Evolutionary conservation across 2,329 filamentous ascomycete genomes (phyloP).

Genomic region (Hypomyces perniciosus): DNA sequence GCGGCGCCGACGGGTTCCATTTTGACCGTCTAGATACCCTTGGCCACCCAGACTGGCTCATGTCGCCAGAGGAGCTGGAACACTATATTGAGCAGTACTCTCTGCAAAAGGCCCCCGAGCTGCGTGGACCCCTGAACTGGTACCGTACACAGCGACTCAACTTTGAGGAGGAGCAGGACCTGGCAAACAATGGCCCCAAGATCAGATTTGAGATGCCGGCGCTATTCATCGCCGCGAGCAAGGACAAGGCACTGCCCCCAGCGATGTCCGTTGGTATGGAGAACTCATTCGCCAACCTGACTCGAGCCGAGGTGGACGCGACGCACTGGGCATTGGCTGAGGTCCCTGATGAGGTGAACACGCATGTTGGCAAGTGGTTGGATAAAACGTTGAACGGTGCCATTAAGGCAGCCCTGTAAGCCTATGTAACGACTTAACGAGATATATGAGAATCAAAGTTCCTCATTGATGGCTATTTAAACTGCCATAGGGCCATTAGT

Average conservation of each 20-base stretch:
- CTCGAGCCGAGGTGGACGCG: conserved; percentile 57
- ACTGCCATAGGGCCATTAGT: neutral
- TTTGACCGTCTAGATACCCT: conserved; percentile 58
- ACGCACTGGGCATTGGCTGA: conserved; percentile 82
- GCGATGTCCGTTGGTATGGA: conserved; percentile 68
- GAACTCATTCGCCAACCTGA: conserved; percentile 57
- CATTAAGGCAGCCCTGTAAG: conserved; percentile 24
- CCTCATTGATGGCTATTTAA: neutral
- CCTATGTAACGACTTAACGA: neutral
- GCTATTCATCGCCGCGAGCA: conserved; percentile 67
- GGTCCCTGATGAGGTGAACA: conserved; percentile 64
- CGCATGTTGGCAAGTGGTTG: conserved; percentile 61
- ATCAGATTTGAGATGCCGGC: conserved; percentile 51
- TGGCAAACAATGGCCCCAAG: conserved; percentile 50
- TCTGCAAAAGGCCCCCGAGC: conserved; percentile 48
- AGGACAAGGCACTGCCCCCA: conserved; percentile 67
- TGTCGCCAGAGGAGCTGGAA: conserved; percentile 65
- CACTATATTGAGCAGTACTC: conserved; percentile 69
- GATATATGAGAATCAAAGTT: neutral
- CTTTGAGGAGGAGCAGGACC: conserved; percentile 63
- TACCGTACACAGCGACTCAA: conserved; percentile 73
- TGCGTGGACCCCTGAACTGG: conserved; percentile 82
- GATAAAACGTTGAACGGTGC: conserved; percentile 28
- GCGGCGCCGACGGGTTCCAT: conserved; percentile 53
- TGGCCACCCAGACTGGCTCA: conserved; percentile 44